Evolutionary conservation across 2,329 filamentous ascomycete species (phyloP).

Genomic region (Graphilbum fragrans): DNA sequence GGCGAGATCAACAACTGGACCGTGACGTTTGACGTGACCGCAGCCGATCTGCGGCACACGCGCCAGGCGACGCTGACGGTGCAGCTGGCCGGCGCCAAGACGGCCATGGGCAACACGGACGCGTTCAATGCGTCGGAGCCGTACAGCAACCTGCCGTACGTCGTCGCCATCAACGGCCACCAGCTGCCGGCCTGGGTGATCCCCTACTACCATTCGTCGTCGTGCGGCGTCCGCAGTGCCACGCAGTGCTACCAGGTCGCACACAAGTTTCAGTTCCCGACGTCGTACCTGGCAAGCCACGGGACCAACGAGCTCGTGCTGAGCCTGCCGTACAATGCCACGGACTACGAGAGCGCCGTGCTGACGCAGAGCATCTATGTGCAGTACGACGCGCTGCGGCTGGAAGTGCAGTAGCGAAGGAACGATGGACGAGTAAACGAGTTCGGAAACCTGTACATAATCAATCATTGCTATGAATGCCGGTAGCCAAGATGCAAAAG

Average conservation of each 20-base stretch:
- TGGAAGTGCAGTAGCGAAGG: conserved; percentile 34
- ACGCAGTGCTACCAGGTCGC: conserved; percentile 50
- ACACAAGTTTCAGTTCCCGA: conserved; percentile 47
- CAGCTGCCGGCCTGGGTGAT: conserved; percentile 42
- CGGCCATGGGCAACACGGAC: conserved; percentile 49
- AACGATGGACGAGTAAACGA: neutral
- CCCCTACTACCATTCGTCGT: conserved; percentile 44
- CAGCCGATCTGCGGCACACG: neutral
- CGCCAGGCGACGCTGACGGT: conserved; percentile 44
- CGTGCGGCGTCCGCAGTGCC: conserved; percentile 47
- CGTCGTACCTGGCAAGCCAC: conserved; percentile 31
- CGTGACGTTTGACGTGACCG: conserved; percentile 15
- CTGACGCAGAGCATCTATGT: conserved; percentile 33
- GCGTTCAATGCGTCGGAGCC: conserved; percentile 35
- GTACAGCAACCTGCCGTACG: conserved; percentile 39
- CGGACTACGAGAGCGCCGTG: conserved; percentile 44
- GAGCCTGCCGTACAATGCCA: conserved; percentile 46
- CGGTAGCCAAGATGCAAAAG: too few species aligned
- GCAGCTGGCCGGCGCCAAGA: conserved; percentile 48
- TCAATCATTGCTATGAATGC: too few species aligned
- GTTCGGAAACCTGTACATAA: too few species aligned
- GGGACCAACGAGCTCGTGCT: conserved; percentile 38
- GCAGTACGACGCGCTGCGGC: conserved; percentile 51
- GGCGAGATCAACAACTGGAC: conserved; percentile 47
- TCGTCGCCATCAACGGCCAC: conserved; percentile 25